These are phyloP conservation scores for Oenanthe javanica DNA, from an alignment of 140 eudicot genomes.

Conservation along the genomic window DNA sequence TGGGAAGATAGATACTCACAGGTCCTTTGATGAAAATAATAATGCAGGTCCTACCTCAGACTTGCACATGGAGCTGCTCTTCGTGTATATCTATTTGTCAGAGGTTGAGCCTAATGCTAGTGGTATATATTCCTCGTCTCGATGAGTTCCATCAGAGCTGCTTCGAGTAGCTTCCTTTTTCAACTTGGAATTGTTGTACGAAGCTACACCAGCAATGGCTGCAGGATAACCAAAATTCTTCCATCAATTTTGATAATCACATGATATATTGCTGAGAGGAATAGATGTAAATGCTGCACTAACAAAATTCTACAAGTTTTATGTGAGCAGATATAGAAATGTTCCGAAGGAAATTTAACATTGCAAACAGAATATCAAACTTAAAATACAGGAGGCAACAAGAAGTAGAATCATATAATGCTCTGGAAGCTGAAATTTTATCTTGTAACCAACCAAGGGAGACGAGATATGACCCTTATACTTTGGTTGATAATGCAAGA, in stretches of 20 bases:
- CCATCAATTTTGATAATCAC: not conserved
- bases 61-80: not conserved
- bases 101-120: constrained; percentile 33
- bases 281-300: not conserved
- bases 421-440: not conserved
- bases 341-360: not conserved
- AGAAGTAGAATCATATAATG: not conserved
- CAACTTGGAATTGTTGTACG: constrained; percentile 83
- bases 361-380: not conserved
- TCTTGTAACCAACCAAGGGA: not conserved
- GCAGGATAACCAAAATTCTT: constrained; percentile 27
- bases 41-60: constrained; percentile 14
- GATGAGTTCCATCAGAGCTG: constrained; percentile 32
- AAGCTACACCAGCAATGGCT: constrained; percentile 95
- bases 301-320: not conserved
- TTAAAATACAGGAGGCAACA: not conserved
- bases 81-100: constrained; percentile 16
- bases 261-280: not conserved
- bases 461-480: not conserved
- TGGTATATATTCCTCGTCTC: constrained; percentile 29
- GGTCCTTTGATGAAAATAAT: not conserved
- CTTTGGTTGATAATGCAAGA: not conserved
- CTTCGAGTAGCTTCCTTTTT: constrained; percentile 59
- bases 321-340: not conserved
- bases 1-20: not conserved